Evolutionary conservation across 176 grass and related monocot species (phyloP), one percentile per base, ranked within the genome.

Genomic region (Triticum urartu): DNA sequence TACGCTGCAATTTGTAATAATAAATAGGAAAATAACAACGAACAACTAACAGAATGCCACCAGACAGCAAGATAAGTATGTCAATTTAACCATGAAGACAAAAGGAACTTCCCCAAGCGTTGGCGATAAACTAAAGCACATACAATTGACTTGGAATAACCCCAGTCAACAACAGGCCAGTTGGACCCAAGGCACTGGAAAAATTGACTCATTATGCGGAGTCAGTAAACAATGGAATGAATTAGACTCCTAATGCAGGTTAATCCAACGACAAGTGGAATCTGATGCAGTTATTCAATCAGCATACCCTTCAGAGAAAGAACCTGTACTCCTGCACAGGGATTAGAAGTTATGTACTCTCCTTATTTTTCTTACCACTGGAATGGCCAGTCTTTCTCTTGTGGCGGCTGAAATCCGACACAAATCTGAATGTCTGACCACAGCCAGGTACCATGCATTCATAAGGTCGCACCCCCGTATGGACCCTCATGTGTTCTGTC

Each of bases 351-450:
- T 91, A 91, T 91, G 86, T 91, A 88, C 50, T 81, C n/a, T 81
- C 90, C 81, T 92, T 95, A 77, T 77, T 95, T 83, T 67, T 88
- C 87, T 95, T 96, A 56, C 88, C 91, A 72, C 56, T 58, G 13
- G 75, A 94, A 91, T 99, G 97, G 20, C 97, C 97, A 15, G 97
- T 99, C 85, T 99, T 99, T 66, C 97, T 95, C 89, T 99, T 99
- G 82, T 99, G 97, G 43, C 97, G 93, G 72, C 97, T 96, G 83
- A 99, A 99, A 78, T 99, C 97, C 2, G 97, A 99, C 15, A 99
- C 97, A 47, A 99, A 99, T 24, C 97, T 92, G 77, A 99, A 99
- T 10, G 97, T 99, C 92, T 96, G 97, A 34, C 90, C 81, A 58
- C 97, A 99, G 59, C 92, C 97, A 79, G 92, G 79, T 79, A 93